Evolutionary conservation across 345 rosid genomes (phyloP).

Genomic region (Moricandia moricandioides): DNA sequence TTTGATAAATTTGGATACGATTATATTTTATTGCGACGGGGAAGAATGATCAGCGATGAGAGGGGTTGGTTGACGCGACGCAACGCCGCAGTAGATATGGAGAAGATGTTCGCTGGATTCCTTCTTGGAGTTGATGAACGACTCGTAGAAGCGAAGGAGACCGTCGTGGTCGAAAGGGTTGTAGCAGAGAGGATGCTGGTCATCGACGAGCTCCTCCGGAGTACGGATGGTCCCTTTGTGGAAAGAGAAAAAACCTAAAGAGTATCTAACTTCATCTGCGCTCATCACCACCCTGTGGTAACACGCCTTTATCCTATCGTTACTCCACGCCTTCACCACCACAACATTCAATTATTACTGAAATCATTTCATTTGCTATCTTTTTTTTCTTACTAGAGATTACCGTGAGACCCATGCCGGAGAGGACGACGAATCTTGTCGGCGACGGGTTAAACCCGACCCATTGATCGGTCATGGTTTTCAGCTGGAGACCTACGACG

Average conservation of each 20-base stretch:
- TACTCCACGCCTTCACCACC: constrained; percentile 61
- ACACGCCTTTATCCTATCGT: constrained; percentile 52
- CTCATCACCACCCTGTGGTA: constrained; percentile 54
- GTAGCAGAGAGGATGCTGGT: constrained; percentile 49
- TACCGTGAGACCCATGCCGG: constrained; percentile 68
- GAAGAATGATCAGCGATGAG: constrained; percentile 20
- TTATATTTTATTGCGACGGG: background rate
- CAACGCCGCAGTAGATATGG: constrained; percentile 10
- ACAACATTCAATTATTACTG: background rate
- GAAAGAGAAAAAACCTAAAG: constrained; percentile 55
- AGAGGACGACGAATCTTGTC: constrained; percentile 50
- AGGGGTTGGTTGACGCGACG: constrained; percentile 2
- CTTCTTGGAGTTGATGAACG: constrained; percentile 23
- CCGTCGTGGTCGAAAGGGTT: constrained; percentile 54
- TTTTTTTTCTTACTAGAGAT: background rate
- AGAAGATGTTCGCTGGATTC: constrained; percentile 24
- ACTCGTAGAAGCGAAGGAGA: constrained; percentile 46
- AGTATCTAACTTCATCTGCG: constrained; percentile 45
- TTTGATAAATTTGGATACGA: too few species aligned
- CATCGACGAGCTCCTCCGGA: constrained; percentile 57
- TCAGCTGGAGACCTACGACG: constrained; percentile 50
- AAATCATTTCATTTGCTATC: background rate
- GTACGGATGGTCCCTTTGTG: constrained; percentile 36
- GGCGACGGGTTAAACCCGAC: constrained; percentile 45
- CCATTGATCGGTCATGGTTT: constrained; percentile 47